These are phyloP conservation scores for Drechslerella coelobrocha DNA, from an alignment of 2,329 filamentous ascomycete genomes.

Conservation along the genomic window DNA sequence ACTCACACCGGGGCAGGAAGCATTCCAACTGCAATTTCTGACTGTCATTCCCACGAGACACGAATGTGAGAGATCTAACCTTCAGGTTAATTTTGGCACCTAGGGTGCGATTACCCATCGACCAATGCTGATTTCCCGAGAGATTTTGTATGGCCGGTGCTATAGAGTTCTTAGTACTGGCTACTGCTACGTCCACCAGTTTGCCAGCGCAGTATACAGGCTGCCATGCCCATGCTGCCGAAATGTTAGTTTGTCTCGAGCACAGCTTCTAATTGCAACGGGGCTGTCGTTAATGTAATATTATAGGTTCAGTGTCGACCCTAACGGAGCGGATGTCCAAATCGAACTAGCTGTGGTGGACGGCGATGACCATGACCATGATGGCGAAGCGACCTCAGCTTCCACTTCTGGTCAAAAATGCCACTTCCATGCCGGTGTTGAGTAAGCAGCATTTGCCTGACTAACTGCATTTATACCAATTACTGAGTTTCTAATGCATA, in stretches of 20 bases:
- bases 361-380: slow-evolving; percentile 29
- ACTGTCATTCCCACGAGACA: too few species aligned
- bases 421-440: slow-evolving; percentile 77
- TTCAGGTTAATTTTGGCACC: too few species aligned
- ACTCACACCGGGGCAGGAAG: too few species aligned
- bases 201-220: slow-evolving; percentile 58
- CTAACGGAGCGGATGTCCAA: slow-evolving; percentile 68
- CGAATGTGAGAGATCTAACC: too few species aligned
- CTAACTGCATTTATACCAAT: background rate
- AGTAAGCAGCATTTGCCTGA: slow-evolving; percentile 66
- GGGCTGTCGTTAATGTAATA: slow-evolving; percentile 18
- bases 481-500: slow-evolving; percentile 47
- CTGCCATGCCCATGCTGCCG: slow-evolving; percentile 67
- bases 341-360: slow-evolving; percentile 57
- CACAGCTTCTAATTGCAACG: slow-evolving; percentile 24
- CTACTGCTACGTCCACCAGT: slow-evolving; percentile 45
- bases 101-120: too few species aligned
- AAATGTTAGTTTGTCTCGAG: slow-evolving; percentile 62
- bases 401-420: slow-evolving; percentile 62
- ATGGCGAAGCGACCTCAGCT: background rate
- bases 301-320: slow-evolving; percentile 68
- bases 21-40: too few species aligned
- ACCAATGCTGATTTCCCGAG: too few species aligned
- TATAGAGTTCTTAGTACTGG: slow-evolving; percentile 35
- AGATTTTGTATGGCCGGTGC: slow-evolving; percentile 37